Percentiles rank a stretch among this genome's conserved stretches.
Conservation (phyloP, 805 yeast species). For the Starmerella bombi region DNA sequence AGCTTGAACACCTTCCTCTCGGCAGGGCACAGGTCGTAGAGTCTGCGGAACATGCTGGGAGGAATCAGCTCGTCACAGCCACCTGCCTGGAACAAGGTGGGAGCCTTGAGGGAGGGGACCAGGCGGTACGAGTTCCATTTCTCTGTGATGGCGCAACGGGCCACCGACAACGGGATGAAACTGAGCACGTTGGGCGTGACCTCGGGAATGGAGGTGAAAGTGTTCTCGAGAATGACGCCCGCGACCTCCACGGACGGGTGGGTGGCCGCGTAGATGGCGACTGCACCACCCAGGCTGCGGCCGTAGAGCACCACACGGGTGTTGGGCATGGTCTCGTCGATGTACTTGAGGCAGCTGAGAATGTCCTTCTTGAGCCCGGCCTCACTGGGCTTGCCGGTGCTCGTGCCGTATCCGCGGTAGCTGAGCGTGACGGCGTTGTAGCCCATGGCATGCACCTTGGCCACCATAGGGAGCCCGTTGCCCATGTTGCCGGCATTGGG, state of each 20-base stretch:
- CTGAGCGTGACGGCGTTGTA: conserved; percentile 75
- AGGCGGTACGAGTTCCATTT: conserved; percentile 66
- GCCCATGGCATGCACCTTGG: conserved; percentile 49
- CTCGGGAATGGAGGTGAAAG: conserved; percentile 63
- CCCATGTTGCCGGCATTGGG: conserved; percentile 98
- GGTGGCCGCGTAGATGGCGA: conserved; percentile 68
- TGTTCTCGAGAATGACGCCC: conserved; percentile 72
- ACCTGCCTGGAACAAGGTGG: conserved; percentile 62
- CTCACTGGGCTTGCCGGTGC: conserved; percentile 67
- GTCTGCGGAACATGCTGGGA: conserved; percentile 58
- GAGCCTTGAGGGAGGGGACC: conserved; percentile 41
- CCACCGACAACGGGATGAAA: conserved; percentile 26
- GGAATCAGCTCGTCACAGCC: conserved; percentile 82
- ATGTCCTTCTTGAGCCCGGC: conserved; percentile 73
- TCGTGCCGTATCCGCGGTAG: conserved; percentile 80
- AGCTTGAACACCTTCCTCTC: conserved; percentile 39
- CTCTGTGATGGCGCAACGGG: conserved; percentile 55
- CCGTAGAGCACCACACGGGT: conserved; percentile 64
- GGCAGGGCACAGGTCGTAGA: conserved; percentile 42
- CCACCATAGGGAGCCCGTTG: conserved; percentile 68
- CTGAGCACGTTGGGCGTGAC: conserved; percentile 33
- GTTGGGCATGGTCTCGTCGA: conserved; percentile 40
- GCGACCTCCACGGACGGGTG: conserved; percentile 35
- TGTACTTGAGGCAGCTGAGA: conserved; percentile 48
- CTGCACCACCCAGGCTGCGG: conserved; percentile 90